These are phyloP conservation scores for Rhytidhysteron rufulum DNA, from an alignment of 2,329 filamentous ascomycete species.

Conservation along the genomic window DNA sequence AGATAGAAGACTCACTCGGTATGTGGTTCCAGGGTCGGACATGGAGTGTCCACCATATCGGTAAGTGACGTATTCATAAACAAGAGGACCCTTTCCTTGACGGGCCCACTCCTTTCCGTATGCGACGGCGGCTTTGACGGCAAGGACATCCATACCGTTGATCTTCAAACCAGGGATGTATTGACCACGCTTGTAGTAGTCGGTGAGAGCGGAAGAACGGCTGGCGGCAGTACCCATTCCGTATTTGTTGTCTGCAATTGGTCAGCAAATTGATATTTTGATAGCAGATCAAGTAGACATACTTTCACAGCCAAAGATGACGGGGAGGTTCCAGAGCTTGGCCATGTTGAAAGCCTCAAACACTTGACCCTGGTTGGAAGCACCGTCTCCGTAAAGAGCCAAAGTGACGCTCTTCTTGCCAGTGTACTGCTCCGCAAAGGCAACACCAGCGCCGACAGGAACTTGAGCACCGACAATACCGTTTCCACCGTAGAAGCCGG, in stretches of 20 bases:
- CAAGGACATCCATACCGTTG: constrained; percentile 98
- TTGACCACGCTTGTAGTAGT: constrained; percentile 99
- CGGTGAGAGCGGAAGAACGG: constrained; percentile 90
- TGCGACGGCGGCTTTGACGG: constrained; percentile 92
- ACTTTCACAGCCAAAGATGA: constrained; percentile 98
- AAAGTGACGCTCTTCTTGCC: constrained; percentile 81
- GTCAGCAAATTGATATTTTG: constrained; percentile 20
- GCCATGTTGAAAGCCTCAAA: constrained; percentile 99
- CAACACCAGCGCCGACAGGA: constrained; percentile 91
- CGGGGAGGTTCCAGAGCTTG: constrained; percentile 95
- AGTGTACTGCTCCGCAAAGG: constrained; percentile 95
- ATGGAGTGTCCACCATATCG: constrained; percentile 99
- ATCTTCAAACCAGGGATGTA: constrained; percentile 99
- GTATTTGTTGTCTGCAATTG: constrained; percentile 92
- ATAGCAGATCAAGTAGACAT: constrained; percentile 40
- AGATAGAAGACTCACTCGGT: constrained; percentile 58
- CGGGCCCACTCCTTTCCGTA: constrained; percentile 87
- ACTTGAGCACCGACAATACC: constrained; percentile 99
- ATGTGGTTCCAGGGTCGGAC: constrained; percentile 98
- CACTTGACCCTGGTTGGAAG: constrained; percentile 98
- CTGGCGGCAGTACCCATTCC: constrained; percentile 97
- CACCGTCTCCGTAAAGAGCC: constrained; percentile 94
- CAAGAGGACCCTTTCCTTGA: constrained; percentile 83
- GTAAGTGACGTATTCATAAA: constrained; percentile 99
- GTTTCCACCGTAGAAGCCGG: constrained; percentile 97